Percentiles rank a stretch among this genome's conserved stretches.
phyloP scores from a whole-genome alignment of 805 yeast species.

The Cephaloascus albidus region DNA sequence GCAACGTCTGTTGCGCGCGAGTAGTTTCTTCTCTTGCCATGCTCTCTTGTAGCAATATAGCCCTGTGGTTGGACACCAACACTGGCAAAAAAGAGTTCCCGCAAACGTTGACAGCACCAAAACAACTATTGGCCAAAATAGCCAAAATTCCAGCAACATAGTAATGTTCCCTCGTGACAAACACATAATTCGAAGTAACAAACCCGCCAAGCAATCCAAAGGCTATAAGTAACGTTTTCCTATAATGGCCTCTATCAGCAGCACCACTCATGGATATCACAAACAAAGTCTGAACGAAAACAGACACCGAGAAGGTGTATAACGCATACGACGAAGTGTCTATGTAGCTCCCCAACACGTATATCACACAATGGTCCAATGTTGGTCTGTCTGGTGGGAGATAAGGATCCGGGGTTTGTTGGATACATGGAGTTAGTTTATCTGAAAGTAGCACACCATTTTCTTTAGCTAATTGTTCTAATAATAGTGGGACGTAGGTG shows the following conservation, averaged over 20 bases:
- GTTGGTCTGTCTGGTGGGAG: conserved; percentile 5
- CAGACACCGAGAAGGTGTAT: conserved; percentile 66
- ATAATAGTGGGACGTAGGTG: conserved; percentile 62
- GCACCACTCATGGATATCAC: conserved; percentile 71
- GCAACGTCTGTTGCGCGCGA: neutral
- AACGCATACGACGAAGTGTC: conserved; percentile 70
- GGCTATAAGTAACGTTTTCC: conserved; percentile 43
- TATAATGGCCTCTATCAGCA: conserved; percentile 53
- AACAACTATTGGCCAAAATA: conserved; percentile 55
- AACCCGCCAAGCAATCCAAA: conserved; percentile 56
- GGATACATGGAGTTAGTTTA: conserved; percentile 44
- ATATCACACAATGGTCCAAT: conserved; percentile 23
- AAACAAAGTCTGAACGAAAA: conserved; percentile 57
- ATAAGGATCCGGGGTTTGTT: neutral
- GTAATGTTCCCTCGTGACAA: conserved; percentile 28
- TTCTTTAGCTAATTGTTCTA: conserved; percentile 64
- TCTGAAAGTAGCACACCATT: conserved; percentile 60
- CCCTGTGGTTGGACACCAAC: conserved; percentile 35
- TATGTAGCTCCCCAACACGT: conserved; percentile 29
- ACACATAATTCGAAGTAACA: conserved; percentile 36
- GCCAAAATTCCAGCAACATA: conserved; percentile 45
- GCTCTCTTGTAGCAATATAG: neutral
- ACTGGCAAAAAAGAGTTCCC: conserved; percentile 69
- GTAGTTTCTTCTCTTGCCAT: neutral
- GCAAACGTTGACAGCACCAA: conserved; percentile 73